Conservation (phyloP, 2,329 filamentous ascomycete genomes). For the Leptographium wingfieldii region DNA sequence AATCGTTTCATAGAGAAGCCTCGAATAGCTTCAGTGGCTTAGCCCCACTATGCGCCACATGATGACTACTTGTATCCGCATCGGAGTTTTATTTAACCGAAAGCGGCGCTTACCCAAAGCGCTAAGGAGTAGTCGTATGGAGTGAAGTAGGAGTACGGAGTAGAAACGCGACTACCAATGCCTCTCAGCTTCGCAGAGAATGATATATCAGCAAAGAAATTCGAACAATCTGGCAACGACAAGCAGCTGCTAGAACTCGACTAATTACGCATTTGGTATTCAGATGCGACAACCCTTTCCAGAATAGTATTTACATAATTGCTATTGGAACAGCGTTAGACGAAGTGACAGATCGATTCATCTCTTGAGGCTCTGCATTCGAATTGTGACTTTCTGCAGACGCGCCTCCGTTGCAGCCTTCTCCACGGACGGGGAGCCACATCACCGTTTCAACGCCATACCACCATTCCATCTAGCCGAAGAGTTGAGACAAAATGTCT, state of each 20-base stretch:
- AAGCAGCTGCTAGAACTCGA: neutral
- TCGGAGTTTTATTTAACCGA: neutral
- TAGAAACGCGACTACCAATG: neutral
- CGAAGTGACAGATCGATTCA: neutral
- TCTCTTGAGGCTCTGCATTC: neutral
- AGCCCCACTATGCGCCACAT: neutral
- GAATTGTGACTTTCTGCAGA: neutral
- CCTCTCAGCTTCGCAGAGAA: neutral
- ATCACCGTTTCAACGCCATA: neutral
- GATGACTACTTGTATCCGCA: neutral
- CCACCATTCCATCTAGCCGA: neutral
- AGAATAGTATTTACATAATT: neutral
- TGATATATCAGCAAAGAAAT: neutral
- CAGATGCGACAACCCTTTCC: neutral
- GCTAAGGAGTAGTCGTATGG: neutral
- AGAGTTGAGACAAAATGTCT: slow-evolving; percentile 46
- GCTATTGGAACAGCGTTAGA: neutral
- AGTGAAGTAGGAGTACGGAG: neutral
- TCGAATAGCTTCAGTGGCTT: neutral
- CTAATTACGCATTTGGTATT: neutral
- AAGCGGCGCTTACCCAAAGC: neutral
- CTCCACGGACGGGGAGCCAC: neutral
- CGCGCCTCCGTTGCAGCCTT: neutral
- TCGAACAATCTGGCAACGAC: neutral
- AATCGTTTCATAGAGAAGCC: neutral